Evolutionary conservation across 345 rosid genomes (phyloP).

Genomic region (Boechera divaricarpa): DNA sequence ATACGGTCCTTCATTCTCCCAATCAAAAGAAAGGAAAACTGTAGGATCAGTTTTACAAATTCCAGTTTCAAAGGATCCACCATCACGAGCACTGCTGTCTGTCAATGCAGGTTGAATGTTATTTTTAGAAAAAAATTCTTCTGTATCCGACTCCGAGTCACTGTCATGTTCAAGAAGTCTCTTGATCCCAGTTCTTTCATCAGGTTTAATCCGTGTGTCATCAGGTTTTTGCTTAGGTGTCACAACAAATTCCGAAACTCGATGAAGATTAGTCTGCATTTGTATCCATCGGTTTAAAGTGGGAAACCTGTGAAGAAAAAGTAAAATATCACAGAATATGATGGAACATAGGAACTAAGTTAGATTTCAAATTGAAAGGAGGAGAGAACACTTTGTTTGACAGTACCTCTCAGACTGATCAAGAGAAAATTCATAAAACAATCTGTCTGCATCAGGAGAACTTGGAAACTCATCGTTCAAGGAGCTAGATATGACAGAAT

Average conservation of each 20-base stretch:
- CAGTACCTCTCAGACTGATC: slow-evolving; percentile 97
- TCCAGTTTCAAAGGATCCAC: slow-evolving; percentile 54
- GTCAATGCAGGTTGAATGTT: slow-evolving; percentile 49
- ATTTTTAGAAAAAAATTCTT: slow-evolving; percentile 55
- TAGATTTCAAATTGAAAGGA: slow-evolving; percentile 26
- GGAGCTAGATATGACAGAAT: slow-evolving; percentile 71
- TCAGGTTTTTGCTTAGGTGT: slow-evolving; percentile 63
- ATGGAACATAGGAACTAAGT: slow-evolving; percentile 31
- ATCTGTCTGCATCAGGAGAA: slow-evolving; percentile 72
- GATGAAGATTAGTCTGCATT: slow-evolving; percentile 94
- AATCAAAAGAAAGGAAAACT: slow-evolving; percentile 88
- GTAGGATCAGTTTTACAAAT: slow-evolving; percentile 58
- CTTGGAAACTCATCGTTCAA: slow-evolving; percentile 63
- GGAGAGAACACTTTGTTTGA: slow-evolving; percentile 22
- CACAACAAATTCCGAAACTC: slow-evolving; percentile 90
- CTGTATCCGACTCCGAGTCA: slow-evolving; percentile 79
- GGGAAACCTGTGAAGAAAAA: slow-evolving; percentile 67
- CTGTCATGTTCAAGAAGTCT: slow-evolving; percentile 78
- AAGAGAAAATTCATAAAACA: slow-evolving; percentile 95
- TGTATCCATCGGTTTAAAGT: slow-evolving; percentile 98
- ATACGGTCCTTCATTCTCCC: slow-evolving; percentile 91
- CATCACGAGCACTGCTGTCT: slow-evolving; percentile 57
- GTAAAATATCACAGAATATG: slow-evolving; percentile 17
- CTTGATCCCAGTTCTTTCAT: slow-evolving; percentile 68
- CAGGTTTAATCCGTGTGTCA: slow-evolving; percentile 58